Evolutionary conservation across 179 eudicot genomes (phyloP), one percentile per base, ranked within the genome.

Genomic region (Patellifolia procumbens): DNA sequence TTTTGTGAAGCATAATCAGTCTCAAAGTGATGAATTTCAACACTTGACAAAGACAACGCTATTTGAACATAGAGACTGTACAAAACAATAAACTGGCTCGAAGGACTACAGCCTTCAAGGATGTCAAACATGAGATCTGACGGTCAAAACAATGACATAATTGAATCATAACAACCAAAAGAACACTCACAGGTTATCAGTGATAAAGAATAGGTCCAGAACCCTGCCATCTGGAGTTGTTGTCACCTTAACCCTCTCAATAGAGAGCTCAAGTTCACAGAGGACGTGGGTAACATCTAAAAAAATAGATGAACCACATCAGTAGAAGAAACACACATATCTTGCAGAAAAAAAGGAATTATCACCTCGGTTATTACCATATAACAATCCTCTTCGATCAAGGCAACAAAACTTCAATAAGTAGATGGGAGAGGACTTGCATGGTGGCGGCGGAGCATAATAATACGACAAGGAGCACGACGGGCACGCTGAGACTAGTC

Each of bases 171-270:
- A 63, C 24, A 53, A 28, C 29, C 22, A 59, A 73, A 83, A 31
- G 72, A 61, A 60, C 28, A 76, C 97, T 91, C 75, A 90, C 98
- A 89, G 74, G 79, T 87, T 90, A 77, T 93, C 97, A 37, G 87
- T 88, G 56, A 93, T 82, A 74, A 93, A 93, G 86, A 93, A 91
- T 74, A 93, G 89, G 78, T 90, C 94, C 72, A 88, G 72, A 74
- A 89, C 97, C 59, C 87, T 86, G 66, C 86, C 98, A 86, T 93
- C 98, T 24, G 97, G 98, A n/a, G 88, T 93, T 15, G 97, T 91
- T 10, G 90, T 85, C 73, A 91, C 92, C 81, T 92, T 92, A 26
- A 92, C 93, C 85, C 86, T 87, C 80, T 92, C 86, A 72, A 92
- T 89, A 2, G 83, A 80, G 48, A 91, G 84, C 84, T 92, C 96